Evolutionary conservation across 345 rosid species (phyloP).

Genomic region (Boechera divaricarpa): DNA sequence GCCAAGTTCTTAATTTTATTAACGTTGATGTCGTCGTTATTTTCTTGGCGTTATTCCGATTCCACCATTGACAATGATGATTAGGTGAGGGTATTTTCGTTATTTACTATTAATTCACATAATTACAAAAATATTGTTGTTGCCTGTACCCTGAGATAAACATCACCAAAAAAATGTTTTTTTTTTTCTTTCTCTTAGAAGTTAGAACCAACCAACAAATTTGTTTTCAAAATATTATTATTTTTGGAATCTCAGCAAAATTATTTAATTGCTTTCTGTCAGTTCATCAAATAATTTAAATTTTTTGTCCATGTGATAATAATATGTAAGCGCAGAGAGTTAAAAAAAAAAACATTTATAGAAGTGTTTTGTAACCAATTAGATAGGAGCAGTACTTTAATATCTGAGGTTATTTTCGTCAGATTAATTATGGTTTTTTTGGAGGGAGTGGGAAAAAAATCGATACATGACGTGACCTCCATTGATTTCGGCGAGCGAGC

Average conservation of each 20-base stretch:
- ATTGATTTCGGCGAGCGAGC: conserved; percentile 42
- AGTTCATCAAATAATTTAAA: conserved; percentile 31
- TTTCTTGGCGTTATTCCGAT: background rate
- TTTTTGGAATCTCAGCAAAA: conserved; percentile 37
- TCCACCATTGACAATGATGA: conserved; percentile 14
- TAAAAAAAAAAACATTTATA: background rate
- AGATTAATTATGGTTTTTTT: conserved; percentile 26
- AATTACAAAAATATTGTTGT: conserved; percentile 32
- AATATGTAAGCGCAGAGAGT: conserved; percentile 27
- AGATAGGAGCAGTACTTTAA: conserved; percentile 40
- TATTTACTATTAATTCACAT: background rate
- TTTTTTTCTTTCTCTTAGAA: background rate
- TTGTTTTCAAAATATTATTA: conserved; percentile 21
- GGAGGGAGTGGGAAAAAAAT: conserved; percentile 45
- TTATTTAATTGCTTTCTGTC: conserved; percentile 33
- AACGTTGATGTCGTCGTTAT: background rate
- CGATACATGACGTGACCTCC: conserved; percentile 48
- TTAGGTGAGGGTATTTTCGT: conserved; percentile 36
- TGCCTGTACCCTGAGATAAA: conserved; percentile 33
- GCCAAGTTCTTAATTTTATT: too few species aligned
- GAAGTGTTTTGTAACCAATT: conserved; percentile 37
- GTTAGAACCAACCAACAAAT: background rate
- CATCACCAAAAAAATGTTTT: conserved; percentile 7
- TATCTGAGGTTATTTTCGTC: conserved; percentile 42
- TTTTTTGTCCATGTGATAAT: conserved; percentile 41